Conservation (phyloP, 164 flowering plant species). For the Piper betle region DNA sequence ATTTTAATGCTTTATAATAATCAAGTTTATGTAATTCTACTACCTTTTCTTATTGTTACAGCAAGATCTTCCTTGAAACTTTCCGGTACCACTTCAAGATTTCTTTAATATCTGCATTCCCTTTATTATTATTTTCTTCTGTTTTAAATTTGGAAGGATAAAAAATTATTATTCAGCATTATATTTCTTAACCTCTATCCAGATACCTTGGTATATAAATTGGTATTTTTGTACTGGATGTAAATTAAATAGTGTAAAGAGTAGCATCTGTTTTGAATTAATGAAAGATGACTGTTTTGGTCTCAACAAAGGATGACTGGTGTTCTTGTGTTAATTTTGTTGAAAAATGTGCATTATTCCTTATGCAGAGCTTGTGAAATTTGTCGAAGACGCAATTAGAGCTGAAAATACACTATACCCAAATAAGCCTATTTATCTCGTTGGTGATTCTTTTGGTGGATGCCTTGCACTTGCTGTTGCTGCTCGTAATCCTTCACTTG, state of each 20-base stretch:
- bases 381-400: constrained; percentile 55
- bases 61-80: background rate
- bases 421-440: constrained; percentile 67
- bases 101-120: too few species aligned
- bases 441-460: constrained; percentile 96
- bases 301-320: background rate
- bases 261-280: background rate
- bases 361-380: constrained; percentile 43
- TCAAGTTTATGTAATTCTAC: too few species aligned
- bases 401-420: constrained; percentile 53
- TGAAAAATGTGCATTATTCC: constrained; percentile 1
- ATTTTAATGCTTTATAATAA: too few species aligned
- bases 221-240: too few species aligned
- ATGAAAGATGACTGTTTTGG: background rate
- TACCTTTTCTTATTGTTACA: background rate
- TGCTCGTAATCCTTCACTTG: constrained; percentile 77
- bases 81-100: too few species aligned
- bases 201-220: background rate
- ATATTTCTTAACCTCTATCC: background rate
- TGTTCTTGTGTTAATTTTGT: background rate
- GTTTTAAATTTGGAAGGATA: background rate
- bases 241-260: background rate
- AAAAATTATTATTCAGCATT: background rate
- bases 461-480: constrained; percentile 89
- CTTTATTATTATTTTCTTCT: too few species aligned